Conservation (phyloP, 768 basidiomycete genomes). For the Suillus ampliporus region DNA sequence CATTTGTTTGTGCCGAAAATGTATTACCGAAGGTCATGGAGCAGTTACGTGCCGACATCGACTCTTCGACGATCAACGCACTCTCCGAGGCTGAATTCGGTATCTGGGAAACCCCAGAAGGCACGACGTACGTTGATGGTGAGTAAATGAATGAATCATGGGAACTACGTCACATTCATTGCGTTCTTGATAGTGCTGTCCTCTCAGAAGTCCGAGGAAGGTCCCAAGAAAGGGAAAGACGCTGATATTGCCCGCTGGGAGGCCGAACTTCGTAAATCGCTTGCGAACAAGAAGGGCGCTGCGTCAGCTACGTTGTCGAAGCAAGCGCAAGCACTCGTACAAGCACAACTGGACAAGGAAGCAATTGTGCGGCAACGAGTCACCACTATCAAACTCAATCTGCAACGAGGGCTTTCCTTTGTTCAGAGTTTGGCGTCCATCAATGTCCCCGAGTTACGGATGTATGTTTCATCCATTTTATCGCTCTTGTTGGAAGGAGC, state of each 20-base stretch:
- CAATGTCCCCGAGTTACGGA: slow-evolving; percentile 55
- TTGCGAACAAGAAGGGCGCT: slow-evolving; percentile 80
- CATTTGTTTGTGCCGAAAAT: slow-evolving; percentile 75
- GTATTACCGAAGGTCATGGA: slow-evolving; percentile 74
- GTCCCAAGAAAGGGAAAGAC: slow-evolving; percentile 78
- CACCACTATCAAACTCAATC: slow-evolving; percentile 50
- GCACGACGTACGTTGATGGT: slow-evolving; percentile 85
- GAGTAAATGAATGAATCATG: slow-evolving; percentile 7
- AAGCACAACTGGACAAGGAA: slow-evolving; percentile 86
- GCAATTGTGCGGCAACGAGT: slow-evolving; percentile 68
- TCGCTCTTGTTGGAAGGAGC: slow-evolving; percentile 69
- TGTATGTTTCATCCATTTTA: slow-evolving; percentile 62
- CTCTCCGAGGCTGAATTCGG: slow-evolving; percentile 78
- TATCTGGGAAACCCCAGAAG: slow-evolving; percentile 87
- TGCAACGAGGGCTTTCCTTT: slow-evolving; percentile 74
- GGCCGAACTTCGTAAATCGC: slow-evolving; percentile 83
- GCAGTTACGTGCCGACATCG: slow-evolving; percentile 70
- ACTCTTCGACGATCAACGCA: slow-evolving; percentile 57
- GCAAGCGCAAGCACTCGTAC: slow-evolving; percentile 82
- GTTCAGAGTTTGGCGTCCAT: slow-evolving; percentile 65
- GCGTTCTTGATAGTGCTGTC: slow-evolving; percentile 58
- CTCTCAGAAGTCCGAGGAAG: slow-evolving; percentile 56
- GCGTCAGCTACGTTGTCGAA: slow-evolving; percentile 67
- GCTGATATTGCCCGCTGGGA: slow-evolving; percentile 96
- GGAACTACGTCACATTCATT: not conserved